A percentile compares a stretch with the other conserved stretches of the same genome.
phyloP scores from a whole-genome alignment of 768 basidiomycete species.

The Gyrodon lividus region DNA sequence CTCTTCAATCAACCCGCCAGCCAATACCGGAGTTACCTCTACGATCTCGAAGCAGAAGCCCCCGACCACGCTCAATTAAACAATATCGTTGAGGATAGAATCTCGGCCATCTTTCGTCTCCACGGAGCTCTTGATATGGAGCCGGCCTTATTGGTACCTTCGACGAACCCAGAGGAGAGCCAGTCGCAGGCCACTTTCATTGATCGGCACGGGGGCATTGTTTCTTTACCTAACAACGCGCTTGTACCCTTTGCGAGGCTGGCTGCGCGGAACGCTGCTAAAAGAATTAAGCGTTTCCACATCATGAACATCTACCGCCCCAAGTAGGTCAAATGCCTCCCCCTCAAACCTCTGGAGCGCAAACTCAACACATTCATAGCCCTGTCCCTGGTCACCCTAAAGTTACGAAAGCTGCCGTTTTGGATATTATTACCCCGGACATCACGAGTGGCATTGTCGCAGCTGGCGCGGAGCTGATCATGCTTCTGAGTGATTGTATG shows the following conservation, averaged over 20 bases:
- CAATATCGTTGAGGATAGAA: conserved; percentile 72
- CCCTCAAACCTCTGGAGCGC: background rate
- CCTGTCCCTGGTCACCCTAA: conserved; percentile 72
- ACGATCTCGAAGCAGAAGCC: conserved; percentile 66
- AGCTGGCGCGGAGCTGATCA: conserved; percentile 72
- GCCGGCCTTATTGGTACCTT: conserved; percentile 80
- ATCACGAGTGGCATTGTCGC: conserved; percentile 59
- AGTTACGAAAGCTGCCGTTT: conserved; percentile 68
- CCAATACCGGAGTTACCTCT: conserved; percentile 65
- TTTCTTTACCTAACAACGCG: conserved; percentile 69
- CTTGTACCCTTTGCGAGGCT: conserved; percentile 78
- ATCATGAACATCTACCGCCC: conserved; percentile 71
- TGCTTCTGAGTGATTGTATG: conserved; percentile 64
- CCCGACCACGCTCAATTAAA: conserved; percentile 72
- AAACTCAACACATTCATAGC: conserved; percentile 34
- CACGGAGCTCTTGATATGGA: conserved; percentile 91
- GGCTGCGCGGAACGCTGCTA: conserved; percentile 64
- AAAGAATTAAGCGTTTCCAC: conserved; percentile 82
- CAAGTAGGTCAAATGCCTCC: conserved; percentile 42
- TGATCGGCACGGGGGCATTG: conserved; percentile 76
- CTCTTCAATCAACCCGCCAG: conserved; percentile 75
- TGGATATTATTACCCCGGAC: conserved; percentile 84
- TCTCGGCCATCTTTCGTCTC: conserved; percentile 76
- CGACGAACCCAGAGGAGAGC: conserved; percentile 60
- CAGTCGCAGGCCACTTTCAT: conserved; percentile 69